Conservation (phyloP, 2,329 filamentous ascomycete genomes). For the Exophiala dermatitidis region DNA sequence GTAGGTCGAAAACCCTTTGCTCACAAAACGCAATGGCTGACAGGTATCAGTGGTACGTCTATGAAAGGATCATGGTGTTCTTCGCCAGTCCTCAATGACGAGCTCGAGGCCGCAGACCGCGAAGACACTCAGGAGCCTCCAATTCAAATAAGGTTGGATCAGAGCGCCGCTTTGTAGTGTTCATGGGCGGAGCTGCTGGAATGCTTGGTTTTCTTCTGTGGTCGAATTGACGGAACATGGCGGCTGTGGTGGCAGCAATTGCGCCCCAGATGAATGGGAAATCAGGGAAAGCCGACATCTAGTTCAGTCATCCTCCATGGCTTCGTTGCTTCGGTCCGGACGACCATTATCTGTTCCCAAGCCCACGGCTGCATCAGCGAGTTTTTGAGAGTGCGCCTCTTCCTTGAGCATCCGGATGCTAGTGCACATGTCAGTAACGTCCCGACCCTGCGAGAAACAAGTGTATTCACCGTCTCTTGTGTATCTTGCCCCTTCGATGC, state of each 20-base stretch:
- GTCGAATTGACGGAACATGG: background rate
- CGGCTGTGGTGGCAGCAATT: background rate
- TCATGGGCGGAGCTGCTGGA: no score
- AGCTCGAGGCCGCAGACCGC: background rate
- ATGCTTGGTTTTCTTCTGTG: no score
- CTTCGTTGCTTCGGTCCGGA: conserved; percentile 1
- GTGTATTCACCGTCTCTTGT: conserved; percentile 68
- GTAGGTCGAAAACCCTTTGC: conserved; percentile 31
- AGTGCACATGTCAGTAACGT: conserved; percentile 11
- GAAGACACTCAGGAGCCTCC: no score
- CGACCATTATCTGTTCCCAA: conserved; percentile 61
- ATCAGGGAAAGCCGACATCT: background rate
- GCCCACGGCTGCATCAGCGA: conserved; percentile 74
- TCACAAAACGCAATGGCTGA: conserved; percentile 1
- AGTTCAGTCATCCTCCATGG: conserved; percentile 17
- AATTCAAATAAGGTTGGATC: no score
- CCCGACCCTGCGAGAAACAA: conserved; percentile 10
- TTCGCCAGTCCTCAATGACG: conserved; percentile 7
- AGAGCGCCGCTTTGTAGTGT: no score
- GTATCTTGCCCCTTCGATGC: conserved; percentile 81
- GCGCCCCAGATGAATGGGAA: background rate
- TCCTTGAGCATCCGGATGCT: conserved; percentile 77
- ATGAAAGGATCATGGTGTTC: conserved; percentile 73
- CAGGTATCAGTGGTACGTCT: conserved; percentile 66
- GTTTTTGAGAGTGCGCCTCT: conserved; percentile 77